These are phyloP conservation scores for Elsinoe australis DNA, from an alignment of 2,329 filamentous ascomycete species.

Conservation along the genomic window DNA sequence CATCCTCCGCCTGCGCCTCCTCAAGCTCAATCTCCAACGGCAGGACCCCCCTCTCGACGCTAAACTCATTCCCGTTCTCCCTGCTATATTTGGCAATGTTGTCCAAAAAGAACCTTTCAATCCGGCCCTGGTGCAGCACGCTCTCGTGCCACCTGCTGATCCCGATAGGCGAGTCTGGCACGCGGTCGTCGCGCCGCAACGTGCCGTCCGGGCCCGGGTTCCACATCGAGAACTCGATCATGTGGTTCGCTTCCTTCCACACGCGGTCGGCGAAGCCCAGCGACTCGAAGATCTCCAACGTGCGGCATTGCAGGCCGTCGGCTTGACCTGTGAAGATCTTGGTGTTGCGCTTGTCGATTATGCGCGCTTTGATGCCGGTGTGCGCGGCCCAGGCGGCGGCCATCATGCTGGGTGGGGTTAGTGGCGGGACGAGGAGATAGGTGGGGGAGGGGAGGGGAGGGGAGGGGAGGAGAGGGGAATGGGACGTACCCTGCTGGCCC, in stretches of 20 bases:
- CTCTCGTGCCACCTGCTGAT: conserved; percentile 58
- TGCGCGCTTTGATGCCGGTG: conserved; percentile 41
- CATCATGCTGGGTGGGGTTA: conserved; percentile 32
- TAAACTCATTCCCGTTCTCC: conserved; percentile 29
- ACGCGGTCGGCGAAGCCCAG: conserved; percentile 59
- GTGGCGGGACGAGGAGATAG: neutral
- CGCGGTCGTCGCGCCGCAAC: conserved; percentile 52
- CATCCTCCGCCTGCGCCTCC: conserved; percentile 42
- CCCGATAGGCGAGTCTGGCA: conserved; percentile 55
- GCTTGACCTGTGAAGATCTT: conserved; percentile 38
- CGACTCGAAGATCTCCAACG: conserved; percentile 64
- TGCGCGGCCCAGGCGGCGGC: conserved; percentile 45
- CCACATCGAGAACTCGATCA: conserved; percentile 56
- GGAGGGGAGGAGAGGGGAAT: neutral
- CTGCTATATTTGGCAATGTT: conserved; percentile 40
- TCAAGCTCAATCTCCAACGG: conserved; percentile 51
- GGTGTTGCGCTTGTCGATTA: conserved; percentile 39
- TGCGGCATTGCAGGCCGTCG: conserved; percentile 56
- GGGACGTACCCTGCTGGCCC: conserved; percentile 35
- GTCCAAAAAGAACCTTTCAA: conserved; percentile 48
- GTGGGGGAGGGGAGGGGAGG: neutral
- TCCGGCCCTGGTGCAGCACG: conserved; percentile 61
- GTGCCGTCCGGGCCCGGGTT: conserved; percentile 54
- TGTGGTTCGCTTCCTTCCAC: conserved; percentile 60
- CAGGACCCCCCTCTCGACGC: conserved; percentile 54